Conservation (phyloP, 495 filamentous ascomycete genomes). For the Thermochaetoides thermophila region DNA sequence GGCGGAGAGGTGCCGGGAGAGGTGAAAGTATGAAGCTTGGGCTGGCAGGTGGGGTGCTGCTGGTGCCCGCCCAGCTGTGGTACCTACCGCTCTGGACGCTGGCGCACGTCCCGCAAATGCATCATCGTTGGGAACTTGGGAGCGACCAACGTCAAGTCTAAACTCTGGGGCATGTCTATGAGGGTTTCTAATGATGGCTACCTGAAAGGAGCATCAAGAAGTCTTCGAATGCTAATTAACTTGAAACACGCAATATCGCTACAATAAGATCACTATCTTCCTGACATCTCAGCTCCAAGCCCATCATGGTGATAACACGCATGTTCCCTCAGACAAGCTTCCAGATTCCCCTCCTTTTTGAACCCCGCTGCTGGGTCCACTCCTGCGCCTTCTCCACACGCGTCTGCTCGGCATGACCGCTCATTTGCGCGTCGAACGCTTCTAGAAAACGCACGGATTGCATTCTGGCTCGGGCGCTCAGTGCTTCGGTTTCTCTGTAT, state of each 20-base stretch:
- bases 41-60: conserved; percentile 21
- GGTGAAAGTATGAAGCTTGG: conserved; percentile 17
- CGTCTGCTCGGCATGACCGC: conserved; percentile 11
- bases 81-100: no score
- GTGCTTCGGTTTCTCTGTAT: background rate
- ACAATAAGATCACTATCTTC: no score
- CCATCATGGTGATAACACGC: conserved; percentile 1
- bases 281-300: background rate
- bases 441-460: conserved; percentile 23
- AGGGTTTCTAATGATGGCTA: no score
- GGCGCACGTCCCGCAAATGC: conserved; percentile 6
- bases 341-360: no score
- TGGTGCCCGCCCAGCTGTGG: conserved; percentile 13
- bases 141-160: conserved; percentile 5
- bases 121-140: conserved; percentile 6
- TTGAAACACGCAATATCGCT: no score
- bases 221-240: no score
- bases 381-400: conserved; percentile 14
- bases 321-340: conserved; percentile 1
- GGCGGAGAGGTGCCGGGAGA: conserved; percentile 9
- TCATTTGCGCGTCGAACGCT: conserved; percentile 20
- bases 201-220: no score
- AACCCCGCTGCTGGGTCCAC: no score
- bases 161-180: no score
- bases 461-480: conserved; percentile 4